Conservation (phyloP, 2,329 filamentous ascomycete genomes). For the Stachybotrys chlorohalonatus region DNA sequence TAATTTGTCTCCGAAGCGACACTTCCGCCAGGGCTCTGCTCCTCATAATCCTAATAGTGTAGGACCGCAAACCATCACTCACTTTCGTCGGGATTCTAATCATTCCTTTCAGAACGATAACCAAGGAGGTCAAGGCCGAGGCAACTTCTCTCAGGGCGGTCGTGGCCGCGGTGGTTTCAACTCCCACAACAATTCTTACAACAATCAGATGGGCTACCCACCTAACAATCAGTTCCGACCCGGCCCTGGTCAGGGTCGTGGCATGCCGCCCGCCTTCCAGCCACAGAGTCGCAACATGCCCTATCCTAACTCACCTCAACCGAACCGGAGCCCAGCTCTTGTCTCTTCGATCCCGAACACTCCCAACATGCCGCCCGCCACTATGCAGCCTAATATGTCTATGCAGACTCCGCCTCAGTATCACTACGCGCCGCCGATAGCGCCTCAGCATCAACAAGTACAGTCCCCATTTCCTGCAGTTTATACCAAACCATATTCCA, state of each 20-base stretch:
- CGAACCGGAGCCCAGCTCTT: slow-evolving; percentile 57
- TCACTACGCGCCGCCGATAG: slow-evolving; percentile 50
- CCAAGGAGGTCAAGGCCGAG: slow-evolving; percentile 36
- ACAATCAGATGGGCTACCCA: slow-evolving; percentile 34
- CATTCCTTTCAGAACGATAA: slow-evolving; percentile 59
- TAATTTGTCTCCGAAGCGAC: slow-evolving; percentile 37
- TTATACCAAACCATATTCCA: slow-evolving; percentile 25
- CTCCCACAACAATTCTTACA: slow-evolving; percentile 32
- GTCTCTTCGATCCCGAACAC: slow-evolving; percentile 58
- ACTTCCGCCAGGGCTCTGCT: slow-evolving; percentile 59
- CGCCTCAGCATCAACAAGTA: slow-evolving; percentile 54
- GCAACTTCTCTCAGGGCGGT: slow-evolving; percentile 40
- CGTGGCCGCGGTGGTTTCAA: slow-evolving; percentile 42
- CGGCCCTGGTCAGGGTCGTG: slow-evolving; percentile 38
- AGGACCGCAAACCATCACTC: slow-evolving; percentile 55
- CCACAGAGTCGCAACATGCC: slow-evolving; percentile 35
- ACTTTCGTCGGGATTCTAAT: slow-evolving; percentile 78
- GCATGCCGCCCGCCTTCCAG: slow-evolving; percentile 39
- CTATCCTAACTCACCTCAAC: slow-evolving; percentile 54
- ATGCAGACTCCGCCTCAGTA: slow-evolving; percentile 56
- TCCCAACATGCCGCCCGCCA: slow-evolving; percentile 56
- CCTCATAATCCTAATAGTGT: slow-evolving; percentile 52
- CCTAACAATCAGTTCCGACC: slow-evolving; percentile 33
- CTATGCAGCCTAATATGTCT: slow-evolving; percentile 47
- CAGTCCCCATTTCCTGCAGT: slow-evolving; percentile 31